Percentiles rank a stretch among this genome's conserved stretches.
Conservation (phyloP, 768 basidiomycete genomes). For the Russula sp. region DNA sequence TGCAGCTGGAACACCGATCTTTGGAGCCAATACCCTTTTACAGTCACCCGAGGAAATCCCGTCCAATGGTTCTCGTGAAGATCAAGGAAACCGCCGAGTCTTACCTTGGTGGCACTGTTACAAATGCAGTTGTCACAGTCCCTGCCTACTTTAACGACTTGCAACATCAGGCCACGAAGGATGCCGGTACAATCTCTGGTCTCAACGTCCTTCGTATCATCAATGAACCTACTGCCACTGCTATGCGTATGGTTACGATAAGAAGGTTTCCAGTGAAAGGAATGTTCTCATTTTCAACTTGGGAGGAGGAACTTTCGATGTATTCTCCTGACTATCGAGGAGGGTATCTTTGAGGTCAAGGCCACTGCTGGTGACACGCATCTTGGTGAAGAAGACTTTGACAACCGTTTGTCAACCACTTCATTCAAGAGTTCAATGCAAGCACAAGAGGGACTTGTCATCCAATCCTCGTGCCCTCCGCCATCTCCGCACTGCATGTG, state of each 20-base stretch:
- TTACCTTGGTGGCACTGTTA: constrained; percentile 81
- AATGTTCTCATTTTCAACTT: constrained; percentile 99
- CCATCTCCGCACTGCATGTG: constrained; percentile 96
- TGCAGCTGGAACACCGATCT: background rate
- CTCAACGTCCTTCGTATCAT: constrained; percentile 97
- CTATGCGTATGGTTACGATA: constrained; percentile 99
- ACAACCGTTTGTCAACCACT: constrained; percentile 97
- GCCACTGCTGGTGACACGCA: constrained; percentile 98
- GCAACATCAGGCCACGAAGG: constrained; percentile 97
- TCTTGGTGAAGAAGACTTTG: constrained; percentile 97
- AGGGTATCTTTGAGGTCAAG: constrained; percentile 98
- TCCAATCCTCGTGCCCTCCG: constrained; percentile 92
- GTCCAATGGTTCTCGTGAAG: constrained; percentile 93
- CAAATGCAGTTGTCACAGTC: constrained; percentile 92
- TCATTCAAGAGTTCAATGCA: constrained; percentile 96
- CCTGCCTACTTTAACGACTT: constrained; percentile 99
- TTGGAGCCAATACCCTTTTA: constrained; percentile 32
- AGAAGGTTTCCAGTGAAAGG: constrained; percentile 84
- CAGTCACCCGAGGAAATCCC: constrained; percentile 96
- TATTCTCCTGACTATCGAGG: constrained; percentile 92
- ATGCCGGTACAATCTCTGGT: constrained; percentile 92
- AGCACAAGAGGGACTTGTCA: constrained; percentile 95
- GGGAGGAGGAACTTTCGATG: constrained; percentile 98
- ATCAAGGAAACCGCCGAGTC: constrained; percentile 99
- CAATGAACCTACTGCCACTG: constrained; percentile 98